Conservation (phyloP, 2,329 filamentous ascomycete genomes). For the Xylariales sp. region DNA sequence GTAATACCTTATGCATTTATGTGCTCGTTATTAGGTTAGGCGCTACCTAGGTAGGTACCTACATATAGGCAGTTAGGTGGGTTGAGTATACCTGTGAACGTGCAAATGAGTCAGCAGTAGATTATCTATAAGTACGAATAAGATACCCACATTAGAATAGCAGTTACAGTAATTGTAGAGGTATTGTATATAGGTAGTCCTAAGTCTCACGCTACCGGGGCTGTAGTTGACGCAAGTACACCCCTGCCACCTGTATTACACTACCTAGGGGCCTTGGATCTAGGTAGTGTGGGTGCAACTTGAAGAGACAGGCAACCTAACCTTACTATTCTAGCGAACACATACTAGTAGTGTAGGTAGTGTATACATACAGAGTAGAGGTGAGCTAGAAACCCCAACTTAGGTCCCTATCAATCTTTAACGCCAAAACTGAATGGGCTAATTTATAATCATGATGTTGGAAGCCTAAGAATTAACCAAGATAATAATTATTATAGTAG, state of each 20-base stretch:
- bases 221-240: slow-evolving; percentile 24
- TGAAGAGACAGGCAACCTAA: no score
- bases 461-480: not conserved
- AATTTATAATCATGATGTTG: no score
- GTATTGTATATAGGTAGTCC: not conserved
- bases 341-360: no score
- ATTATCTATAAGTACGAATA: not conserved
- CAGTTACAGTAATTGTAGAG: not conserved
- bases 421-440: no score
- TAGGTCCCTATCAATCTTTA: no score
- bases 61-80: no score
- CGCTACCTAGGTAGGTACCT: no score
- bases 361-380: no score
- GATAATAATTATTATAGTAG: not conserved
- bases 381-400: no score
- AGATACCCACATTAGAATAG: not conserved
- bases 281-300: slow-evolving; percentile 1
- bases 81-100: no score
- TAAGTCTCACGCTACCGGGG: slow-evolving; percentile 21
- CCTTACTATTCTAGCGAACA: no score
- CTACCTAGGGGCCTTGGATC: not conserved
- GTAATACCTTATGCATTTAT: not conserved
- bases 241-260: slow-evolving; percentile 11
- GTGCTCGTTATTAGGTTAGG: not conserved
- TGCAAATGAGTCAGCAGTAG: not conserved